Base-by-base conservation (phyloP, 768 basidiomycete species). In the Goffeauzyma gilvescens region DNA sequence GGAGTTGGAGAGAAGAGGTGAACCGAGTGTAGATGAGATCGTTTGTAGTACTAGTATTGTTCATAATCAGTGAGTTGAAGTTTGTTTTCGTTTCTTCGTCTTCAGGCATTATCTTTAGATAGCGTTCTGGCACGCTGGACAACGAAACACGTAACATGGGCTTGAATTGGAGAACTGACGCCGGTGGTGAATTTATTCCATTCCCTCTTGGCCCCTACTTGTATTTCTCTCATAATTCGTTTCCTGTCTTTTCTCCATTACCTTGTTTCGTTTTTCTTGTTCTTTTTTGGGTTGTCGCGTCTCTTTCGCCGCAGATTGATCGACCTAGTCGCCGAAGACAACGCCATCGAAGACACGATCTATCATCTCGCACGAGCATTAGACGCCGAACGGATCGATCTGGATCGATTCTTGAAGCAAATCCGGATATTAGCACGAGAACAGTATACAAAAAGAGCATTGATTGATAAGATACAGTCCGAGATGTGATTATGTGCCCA, bases 301-400 rank as follows among this genome's bases (percentile, higher is more conserved):
- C n/a, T n/a, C n/a, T n/a, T n/a, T n/a, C n/a, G 14, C 15, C 21
- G n/a, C 13, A 96, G 90, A 66, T 69, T 98, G 18, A 78, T 95
- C 52, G 83, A 95, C 59, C 71, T 96, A 22, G 79, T 95, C n/a
- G 89, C 93, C n/a, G 93, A 98, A 63, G 93, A 96, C 64, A 87
- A 86, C 55, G 86, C 90, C 1, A 87, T 96, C 58, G 90, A 95
- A 66, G 93, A 96, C 62, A 90, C 90, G 34, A 81, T 93, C 46
- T 98, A 95, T 66, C 87, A 96, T 62, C 73, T 98, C 35, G 85
- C 89, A 51, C 74, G 87, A 48, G 90, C 87, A 0, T 69, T 98
- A 50, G 93, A 93, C 58, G 54, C 56, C 17, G 65, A 66, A 32
- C 75, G 85, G 45, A 79, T 95, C 49, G 90, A 96, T 67, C 72